These are phyloP conservation scores for Casuarina cunninghamiana DNA, from an alignment of 306 rosid genomes.

Conservation along the genomic window DNA sequence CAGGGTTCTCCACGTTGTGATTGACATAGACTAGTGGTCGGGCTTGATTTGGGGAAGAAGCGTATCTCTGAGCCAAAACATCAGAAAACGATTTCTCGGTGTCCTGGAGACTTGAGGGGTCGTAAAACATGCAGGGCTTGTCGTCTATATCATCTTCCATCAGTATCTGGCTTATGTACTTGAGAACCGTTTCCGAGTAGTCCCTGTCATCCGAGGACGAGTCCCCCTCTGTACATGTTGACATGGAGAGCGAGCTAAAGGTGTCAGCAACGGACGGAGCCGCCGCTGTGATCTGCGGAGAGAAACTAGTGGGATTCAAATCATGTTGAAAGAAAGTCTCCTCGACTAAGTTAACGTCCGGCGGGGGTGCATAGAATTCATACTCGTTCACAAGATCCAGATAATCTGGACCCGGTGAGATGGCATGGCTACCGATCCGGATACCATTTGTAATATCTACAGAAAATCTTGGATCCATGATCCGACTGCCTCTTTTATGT, in stretches of 20 bases:
- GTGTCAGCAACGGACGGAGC: neutral
- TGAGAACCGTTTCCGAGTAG: constrained; percentile 3
- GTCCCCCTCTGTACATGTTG: neutral
- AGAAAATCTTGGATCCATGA: constrained; percentile 37
- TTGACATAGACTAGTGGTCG: constrained; percentile 12
- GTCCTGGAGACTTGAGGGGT: neutral
- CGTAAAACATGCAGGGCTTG: constrained; percentile 6
- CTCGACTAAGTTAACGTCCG: constrained; percentile 3
- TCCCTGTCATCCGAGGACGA: neutral
- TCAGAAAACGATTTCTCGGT: constrained; percentile 6
- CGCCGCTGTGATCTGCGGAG: neutral
- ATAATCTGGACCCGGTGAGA: constrained; percentile 22
- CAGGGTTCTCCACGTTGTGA: constrained; percentile 14
- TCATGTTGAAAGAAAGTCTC: constrained; percentile 14
- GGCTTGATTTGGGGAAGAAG: constrained; percentile 6
- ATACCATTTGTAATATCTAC: constrained; percentile 33
- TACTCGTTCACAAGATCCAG: constrained; percentile 12
- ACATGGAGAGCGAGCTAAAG: constrained; percentile 27
- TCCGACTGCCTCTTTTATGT: neutral
- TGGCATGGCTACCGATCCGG: neutral
- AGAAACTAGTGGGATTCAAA: constrained; percentile 10
- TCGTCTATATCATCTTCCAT: constrained; percentile 14
- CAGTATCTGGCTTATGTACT: constrained; percentile 5
- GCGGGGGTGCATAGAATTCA: constrained; percentile 20
- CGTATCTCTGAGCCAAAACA: neutral